phyloP scores from a whole-genome alignment of 106 monocot genomes.

The Acorus calamus region DNA sequence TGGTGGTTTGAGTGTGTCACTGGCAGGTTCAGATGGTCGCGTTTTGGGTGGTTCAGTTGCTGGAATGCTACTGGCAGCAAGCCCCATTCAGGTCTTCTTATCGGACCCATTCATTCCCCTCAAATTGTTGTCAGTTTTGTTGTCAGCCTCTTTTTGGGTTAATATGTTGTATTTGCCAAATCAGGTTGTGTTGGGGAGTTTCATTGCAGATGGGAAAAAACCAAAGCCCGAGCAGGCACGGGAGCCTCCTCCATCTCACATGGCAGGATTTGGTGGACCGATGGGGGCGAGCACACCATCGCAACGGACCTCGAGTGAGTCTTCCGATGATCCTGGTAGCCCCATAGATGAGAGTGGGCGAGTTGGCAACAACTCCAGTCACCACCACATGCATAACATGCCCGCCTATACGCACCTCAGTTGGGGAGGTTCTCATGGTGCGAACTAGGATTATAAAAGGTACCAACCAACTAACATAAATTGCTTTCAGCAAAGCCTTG shows the following conservation, averaged over 20 bases:
- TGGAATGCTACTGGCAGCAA: slow-evolving; percentile 75
- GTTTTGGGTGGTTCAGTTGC: slow-evolving; percentile 85
- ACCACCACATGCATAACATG: slow-evolving; percentile 20
- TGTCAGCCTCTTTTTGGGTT: background rate
- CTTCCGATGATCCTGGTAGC: slow-evolving; percentile 43
- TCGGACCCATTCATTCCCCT: background rate
- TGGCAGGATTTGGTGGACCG: slow-evolving; percentile 27
- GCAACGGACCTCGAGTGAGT: slow-evolving; percentile 52
- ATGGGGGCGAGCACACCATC: slow-evolving; percentile 42
- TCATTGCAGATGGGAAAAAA: slow-evolving; percentile 66
- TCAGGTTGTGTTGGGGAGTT: slow-evolving; percentile 82
- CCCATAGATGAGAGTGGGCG: slow-evolving; percentile 25
- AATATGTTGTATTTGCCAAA: background rate
- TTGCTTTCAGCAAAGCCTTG: too few relatives aligned
- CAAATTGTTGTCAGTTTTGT: background rate
- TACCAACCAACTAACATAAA: too few relatives aligned
- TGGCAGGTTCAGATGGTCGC: slow-evolving; percentile 80
- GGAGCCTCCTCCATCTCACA: slow-evolving; percentile 29
- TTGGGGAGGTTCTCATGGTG: too few relatives aligned
- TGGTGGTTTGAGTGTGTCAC: slow-evolving; percentile 69
- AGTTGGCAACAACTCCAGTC: slow-evolving; percentile 17
- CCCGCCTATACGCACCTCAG: slow-evolving; percentile 1
- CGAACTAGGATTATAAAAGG: too few relatives aligned
- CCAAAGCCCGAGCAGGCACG: slow-evolving; percentile 30
- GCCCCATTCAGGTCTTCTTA: slow-evolving; percentile 57